Base-by-base conservation (phyloP, 2,329 filamentous ascomycete species). In the Leptosphaerulina australis region DNA sequence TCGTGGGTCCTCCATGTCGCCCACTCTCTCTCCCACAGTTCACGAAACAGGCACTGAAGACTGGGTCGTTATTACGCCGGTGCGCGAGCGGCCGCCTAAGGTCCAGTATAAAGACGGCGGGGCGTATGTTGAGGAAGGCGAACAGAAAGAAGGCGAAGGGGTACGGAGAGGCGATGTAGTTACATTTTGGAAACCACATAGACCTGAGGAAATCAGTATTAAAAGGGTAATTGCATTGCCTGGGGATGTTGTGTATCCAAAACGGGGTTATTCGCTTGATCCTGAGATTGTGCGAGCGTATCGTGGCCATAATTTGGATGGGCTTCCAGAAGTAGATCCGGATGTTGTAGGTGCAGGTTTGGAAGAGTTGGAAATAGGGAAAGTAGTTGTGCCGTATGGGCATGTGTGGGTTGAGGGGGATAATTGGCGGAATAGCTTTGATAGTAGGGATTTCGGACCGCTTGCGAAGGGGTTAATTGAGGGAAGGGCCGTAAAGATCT, bases 381-480 rank as follows among this genome's bases (percentile, higher is more conserved):
- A 59, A 50, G 69, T 88, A 35, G 80, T 81, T 55, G 83, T 99
- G 17, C 93, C 92, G 4, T 81, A 81, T 55, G 91, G 91, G 14
- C 92, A 97, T 76, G 81, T 97, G 21, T 99, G 94, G 94, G 85
- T 99, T 1, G 93, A 97, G 70, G 94, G 94, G 1, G 94, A 99
- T 69, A 91, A 88, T 63, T 82, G 83, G 62, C 80, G 82, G 40
- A 83, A 83, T 63, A 90, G 84, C 46, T 72, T 86, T 52, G 94
- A 99, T 75, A 96, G 91, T 73, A 96, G 96, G 74, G 85, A 85
- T 10, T 97, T 95, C 72, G 94, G 94, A 1, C 91, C 94, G 3
- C 85, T 95, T 37, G 88, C 88, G 18, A 84, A 83, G 57, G 83
- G 83, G 45, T 70, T 97, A 56, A 82, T 97, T 26, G 85, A 86